These are phyloP conservation scores for Penicillium riverlandense DNA, from an alignment of 495 filamentous ascomycete genomes.

Conservation along the genomic window DNA sequence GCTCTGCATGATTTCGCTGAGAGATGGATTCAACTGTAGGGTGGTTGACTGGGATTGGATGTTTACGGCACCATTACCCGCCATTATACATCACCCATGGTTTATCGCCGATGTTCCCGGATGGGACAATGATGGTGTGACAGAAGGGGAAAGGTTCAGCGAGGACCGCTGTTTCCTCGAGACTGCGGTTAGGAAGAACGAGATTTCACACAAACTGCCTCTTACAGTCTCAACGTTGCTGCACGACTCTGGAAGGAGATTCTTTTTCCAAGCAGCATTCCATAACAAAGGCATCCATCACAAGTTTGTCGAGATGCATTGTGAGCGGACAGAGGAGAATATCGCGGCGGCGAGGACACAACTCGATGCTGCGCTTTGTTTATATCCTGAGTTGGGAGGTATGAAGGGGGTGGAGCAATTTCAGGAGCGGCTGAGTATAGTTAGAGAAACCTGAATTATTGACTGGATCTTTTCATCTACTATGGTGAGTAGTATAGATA, in stretches of 20 bases:
- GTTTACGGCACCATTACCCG: slow-evolving; percentile 1
- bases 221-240: slow-evolving; percentile 1
- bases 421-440: no score
- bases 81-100: slow-evolving; percentile 7
- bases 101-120: slow-evolving; percentile 9
- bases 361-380: slow-evolving; percentile 7
- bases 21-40: slow-evolving; percentile 2
- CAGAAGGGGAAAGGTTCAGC: not conserved
- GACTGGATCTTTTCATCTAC: no score
- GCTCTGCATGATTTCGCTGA: not conserved
- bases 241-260: slow-evolving; percentile 1
- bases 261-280: slow-evolving; percentile 8
- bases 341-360: slow-evolving; percentile 6
- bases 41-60: slow-evolving; percentile 13
- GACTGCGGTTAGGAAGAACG: not conserved
- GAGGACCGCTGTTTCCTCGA: slow-evolving; percentile 4
- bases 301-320: slow-evolving; percentile 9
- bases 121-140: slow-evolving; percentile 5
- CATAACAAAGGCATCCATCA: slow-evolving; percentile 8
- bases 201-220: not conserved
- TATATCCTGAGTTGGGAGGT: slow-evolving; percentile 11
- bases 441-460: no score
- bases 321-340: slow-evolving; percentile 8
- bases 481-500: no score
- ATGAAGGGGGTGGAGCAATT: not conserved